Conservation (phyloP, 352 stramenopile genomes). For the Albugo laibachii region DNA sequence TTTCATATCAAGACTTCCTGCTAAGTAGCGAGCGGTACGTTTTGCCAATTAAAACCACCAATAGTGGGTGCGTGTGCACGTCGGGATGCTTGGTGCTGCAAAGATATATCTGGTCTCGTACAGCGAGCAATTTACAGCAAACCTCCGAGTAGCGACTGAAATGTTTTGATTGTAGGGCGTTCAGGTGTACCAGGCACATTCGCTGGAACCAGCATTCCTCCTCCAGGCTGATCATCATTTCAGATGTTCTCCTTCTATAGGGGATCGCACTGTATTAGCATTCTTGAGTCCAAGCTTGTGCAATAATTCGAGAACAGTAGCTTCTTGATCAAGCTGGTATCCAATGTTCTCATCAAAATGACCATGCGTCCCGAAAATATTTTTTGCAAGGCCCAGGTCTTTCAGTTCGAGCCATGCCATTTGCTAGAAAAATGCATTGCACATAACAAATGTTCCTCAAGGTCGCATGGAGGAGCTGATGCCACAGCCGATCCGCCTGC, state of each 20-base stretch:
- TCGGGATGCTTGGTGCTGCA: neutral
- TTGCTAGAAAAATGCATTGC: too few relatives aligned
- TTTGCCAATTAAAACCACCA: neutral
- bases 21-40: neutral
- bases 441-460: too few relatives aligned
- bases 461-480: too few relatives aligned
- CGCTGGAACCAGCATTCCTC: constrained; percentile 2
- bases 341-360: neutral
- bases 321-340: constrained; percentile 10
- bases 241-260: constrained; percentile 2
- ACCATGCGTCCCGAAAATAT: constrained; percentile 14
- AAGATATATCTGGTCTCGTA: neutral
- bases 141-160: too few relatives aligned
- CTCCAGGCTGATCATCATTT: neutral
- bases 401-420: too few relatives aligned
- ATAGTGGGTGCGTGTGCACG: neutral
- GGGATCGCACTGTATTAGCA: constrained; percentile 6
- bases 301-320: constrained; percentile 8
- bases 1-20: neutral
- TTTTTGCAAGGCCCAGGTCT: constrained; percentile 1
- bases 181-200: too few relatives aligned
- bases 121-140: too few relatives aligned
- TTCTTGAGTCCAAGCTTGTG: constrained; percentile 5
- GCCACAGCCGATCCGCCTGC: too few relatives aligned
- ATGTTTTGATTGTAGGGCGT: too few relatives aligned